Evolutionary conservation across 495 filamentous ascomycete species (phyloP).

Genomic region (Penicillium egyptiacum): DNA sequence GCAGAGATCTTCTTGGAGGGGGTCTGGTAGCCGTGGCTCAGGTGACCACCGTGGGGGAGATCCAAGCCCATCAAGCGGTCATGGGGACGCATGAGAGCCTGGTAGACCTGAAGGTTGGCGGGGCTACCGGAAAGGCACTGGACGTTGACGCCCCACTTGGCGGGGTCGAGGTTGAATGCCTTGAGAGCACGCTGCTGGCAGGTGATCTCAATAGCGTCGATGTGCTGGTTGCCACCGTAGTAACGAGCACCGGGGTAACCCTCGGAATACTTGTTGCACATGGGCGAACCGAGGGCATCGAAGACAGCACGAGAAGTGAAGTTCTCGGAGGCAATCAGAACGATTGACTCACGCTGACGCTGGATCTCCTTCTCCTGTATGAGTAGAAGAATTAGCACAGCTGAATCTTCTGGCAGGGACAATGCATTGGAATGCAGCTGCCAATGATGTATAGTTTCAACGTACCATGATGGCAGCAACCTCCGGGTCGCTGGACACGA

Average conservation of each 20-base stretch:
- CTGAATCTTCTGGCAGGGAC: neutral
- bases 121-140: constrained; percentile 87
- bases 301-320: constrained; percentile 97
- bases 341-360: constrained; percentile 96
- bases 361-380: constrained; percentile 85
- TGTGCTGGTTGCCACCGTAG: constrained; percentile 99
- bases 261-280: constrained; percentile 99
- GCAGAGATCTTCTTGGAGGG: constrained; percentile 89
- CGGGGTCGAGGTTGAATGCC: constrained; percentile 81
- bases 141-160: constrained; percentile 98
- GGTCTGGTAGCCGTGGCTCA: constrained; percentile 98
- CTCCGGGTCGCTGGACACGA: constrained; percentile 85
- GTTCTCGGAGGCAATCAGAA: constrained; percentile 98
- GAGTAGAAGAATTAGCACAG: constrained; percentile 13
- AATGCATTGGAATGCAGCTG: neutral
- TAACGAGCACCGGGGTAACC: constrained; percentile 98
- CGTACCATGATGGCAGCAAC: constrained; percentile 91
- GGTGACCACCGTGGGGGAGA: constrained; percentile 94
- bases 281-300: constrained; percentile 92
- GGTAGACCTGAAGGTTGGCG: constrained; percentile 98
- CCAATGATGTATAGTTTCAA: constrained; percentile 50
- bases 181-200: constrained; percentile 94
- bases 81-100: constrained; percentile 96
- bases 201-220: constrained; percentile 90
- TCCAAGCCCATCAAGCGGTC: constrained; percentile 97